Evolutionary conservation across 257 asterid genomes (phyloP).

Genomic region (Buddleja alternifolia): DNA sequence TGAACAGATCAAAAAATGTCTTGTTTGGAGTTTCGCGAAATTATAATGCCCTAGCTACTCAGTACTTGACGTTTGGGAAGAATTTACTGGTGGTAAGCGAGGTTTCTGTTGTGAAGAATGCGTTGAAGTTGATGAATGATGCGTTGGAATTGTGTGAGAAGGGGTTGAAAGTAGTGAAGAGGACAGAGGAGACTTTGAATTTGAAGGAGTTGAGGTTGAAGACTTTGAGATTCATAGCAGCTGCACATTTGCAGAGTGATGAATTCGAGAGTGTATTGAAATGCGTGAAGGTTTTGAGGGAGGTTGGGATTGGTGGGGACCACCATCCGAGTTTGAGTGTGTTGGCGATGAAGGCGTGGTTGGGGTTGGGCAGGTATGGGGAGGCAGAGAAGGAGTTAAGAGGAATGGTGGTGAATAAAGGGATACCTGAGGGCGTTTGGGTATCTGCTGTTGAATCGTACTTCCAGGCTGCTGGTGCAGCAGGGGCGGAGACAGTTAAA

Average conservation of each 20-base stretch:
- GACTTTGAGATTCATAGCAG: slow-evolving; percentile 86
- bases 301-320: slow-evolving; percentile 68
- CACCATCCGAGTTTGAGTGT: slow-evolving; percentile 92
- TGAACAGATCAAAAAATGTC: slow-evolving; percentile 78
- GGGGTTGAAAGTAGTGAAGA: slow-evolving; percentile 85
- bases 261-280: slow-evolving; percentile 91
- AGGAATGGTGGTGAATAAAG: slow-evolving; percentile 79
- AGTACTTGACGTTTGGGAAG: slow-evolving; percentile 79
- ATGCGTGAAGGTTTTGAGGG: slow-evolving; percentile 87
- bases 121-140: slow-evolving; percentile 84
- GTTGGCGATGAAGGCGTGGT: slow-evolving; percentile 97
- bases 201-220: slow-evolving; percentile 85
- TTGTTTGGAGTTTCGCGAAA: slow-evolving; percentile 69
- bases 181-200: slow-evolving; percentile 64
- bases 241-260: slow-evolving; percentile 85
- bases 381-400: slow-evolving; percentile 97
- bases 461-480: slow-evolving; percentile 85
- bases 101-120: slow-evolving; percentile 61
- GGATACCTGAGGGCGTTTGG: slow-evolving; percentile 96
- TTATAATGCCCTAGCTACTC: slow-evolving; percentile 70
- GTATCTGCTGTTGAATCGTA: slow-evolving; percentile 92
- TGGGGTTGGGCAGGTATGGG: slow-evolving; percentile 75
- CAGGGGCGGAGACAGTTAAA: slow-evolving; percentile 84
- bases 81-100: slow-evolving; percentile 56
- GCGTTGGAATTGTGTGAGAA: slow-evolving; percentile 90